Evolutionary conservation across 768 basidiomycete genomes (phyloP).

Genomic region (Lactifluus piperatus): DNA sequence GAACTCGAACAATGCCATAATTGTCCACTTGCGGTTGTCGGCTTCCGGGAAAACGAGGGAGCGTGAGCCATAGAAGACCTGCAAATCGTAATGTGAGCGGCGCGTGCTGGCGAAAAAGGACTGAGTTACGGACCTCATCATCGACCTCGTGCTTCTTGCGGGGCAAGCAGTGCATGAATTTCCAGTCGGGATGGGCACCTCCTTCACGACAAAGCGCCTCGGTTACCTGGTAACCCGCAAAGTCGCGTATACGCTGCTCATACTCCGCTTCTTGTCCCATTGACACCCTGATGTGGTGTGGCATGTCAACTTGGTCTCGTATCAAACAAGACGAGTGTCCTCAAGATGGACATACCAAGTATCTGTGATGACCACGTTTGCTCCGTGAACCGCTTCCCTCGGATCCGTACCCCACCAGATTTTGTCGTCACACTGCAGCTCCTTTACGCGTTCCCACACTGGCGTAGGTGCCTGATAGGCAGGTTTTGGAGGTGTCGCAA

Average conservation of each 20-base stretch:
- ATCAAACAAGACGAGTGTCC: not conserved
- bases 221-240: constrained; percentile 90
- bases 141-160: constrained; percentile 91
- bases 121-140: constrained; percentile 56
- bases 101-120: not conserved
- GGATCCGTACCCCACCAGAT: constrained; percentile 76
- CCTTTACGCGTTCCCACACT: constrained; percentile 78
- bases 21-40: constrained; percentile 97
- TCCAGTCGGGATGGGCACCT: constrained; percentile 81
- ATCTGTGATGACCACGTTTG: constrained; percentile 95
- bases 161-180: constrained; percentile 94
- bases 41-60: constrained; percentile 91
- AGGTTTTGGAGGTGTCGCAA: constrained; percentile 65
- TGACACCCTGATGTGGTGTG: constrained; percentile 61
- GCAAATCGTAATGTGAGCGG: not conserved
- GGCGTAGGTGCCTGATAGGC: constrained; percentile 56
- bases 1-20: constrained; percentile 85
- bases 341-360: constrained; percentile 61
- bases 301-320: not conserved
- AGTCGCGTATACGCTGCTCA: constrained; percentile 74
- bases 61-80: constrained; percentile 91
- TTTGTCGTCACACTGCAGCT: constrained; percentile 60
- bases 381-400: constrained; percentile 76
- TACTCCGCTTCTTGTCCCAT: constrained; percentile 99
- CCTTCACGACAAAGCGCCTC: constrained; percentile 75